Conservation (phyloP, 352 stramenopile species). For the Phytophthora multivora region DNA sequence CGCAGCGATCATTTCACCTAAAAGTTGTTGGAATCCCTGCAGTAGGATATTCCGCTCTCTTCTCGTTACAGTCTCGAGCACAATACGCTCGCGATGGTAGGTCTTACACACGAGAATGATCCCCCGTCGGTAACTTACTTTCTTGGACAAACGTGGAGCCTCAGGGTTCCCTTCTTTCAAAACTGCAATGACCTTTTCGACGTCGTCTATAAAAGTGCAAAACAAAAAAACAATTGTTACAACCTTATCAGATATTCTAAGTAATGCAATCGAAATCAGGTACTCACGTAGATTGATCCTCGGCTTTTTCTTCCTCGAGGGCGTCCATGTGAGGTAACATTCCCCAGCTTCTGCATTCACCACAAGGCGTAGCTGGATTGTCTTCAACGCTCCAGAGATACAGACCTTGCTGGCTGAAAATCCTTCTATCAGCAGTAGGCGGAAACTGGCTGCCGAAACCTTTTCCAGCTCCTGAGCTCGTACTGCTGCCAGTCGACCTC, state of each 20-base stretch:
- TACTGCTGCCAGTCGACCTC: conserved; percentile 30
- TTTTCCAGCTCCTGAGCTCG: conserved; percentile 39
- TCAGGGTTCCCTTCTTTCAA: conserved; percentile 55
- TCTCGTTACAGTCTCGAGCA: conserved; percentile 68
- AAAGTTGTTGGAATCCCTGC: conserved; percentile 55
- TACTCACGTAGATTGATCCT: conserved; percentile 64
- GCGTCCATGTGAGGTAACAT: conserved; percentile 76
- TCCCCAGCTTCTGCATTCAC: conserved; percentile 46
- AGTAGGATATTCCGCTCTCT: conserved; percentile 63
- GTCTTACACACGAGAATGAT: conserved; percentile 74
- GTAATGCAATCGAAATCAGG: neutral
- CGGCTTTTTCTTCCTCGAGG: conserved; percentile 70
- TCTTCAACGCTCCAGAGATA: conserved; percentile 72
- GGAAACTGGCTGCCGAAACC: conserved; percentile 56
- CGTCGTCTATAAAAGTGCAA: conserved; percentile 48
- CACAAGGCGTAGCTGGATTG: conserved; percentile 60
- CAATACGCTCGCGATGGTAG: conserved; percentile 61
- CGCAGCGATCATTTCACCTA: conserved; percentile 53
- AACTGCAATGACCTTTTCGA: conserved; percentile 62
- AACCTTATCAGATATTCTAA: neutral
- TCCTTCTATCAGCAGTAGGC: conserved; percentile 48
- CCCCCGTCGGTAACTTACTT: conserved; percentile 66
- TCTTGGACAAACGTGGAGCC: conserved; percentile 52
- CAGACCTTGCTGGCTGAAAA: conserved; percentile 76
- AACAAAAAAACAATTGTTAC: neutral